Base-by-base conservation (phyloP, 495 filamentous ascomycete species). In the Cryomyces minteri region DNA sequence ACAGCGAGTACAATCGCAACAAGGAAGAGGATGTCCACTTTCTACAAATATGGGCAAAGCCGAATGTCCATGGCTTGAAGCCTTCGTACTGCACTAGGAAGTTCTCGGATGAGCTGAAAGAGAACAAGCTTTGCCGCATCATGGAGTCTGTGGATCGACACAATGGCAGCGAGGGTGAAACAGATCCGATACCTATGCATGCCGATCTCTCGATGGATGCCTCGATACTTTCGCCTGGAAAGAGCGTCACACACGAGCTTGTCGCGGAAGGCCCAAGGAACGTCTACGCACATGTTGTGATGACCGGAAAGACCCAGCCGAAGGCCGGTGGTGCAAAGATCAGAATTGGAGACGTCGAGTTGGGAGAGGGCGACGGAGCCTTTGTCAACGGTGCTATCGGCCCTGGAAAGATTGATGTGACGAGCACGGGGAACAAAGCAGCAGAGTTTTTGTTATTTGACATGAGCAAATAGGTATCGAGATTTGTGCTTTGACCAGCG, bases 151-250 rank as follows among this genome's bases (percentile, higher is more conserved):
- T 84, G n/a, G 72, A 75, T 45, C 32, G 82, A 74, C 38, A 74
- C 70, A 7, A 54, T 58, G 11, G 67, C 49, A 51, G 54, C 18
- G 69, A 76, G 45, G 62, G 72, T 43, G 77, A 83, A 53, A 69
- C 67, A 47, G 70, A 65, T 9, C 79, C 83, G 0, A 88, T 88
- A 48, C 80, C 80, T 7, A 77, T 87, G 32, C 80, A 88, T 57
- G 80, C 82, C 18, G 82, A 88, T 56, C 73, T 87, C 43, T 70
- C 79, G 34, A 84, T 88, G 81, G 74, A 69, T 4, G 82, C 83
- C 10, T 69, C 80, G 37, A 80, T 87, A 43, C 44, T 65, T 33
- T 47, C 40, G 0, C 62, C 62, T 0, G 62, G 62, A 6, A 59
- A 62, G 53, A 59, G 62, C 56, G 39, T 72, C 67, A 0, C 58